A percentile compares a stretch with the other conserved stretches of the same genome.
These are phyloP conservation scores for Vaccinium corymbosum DNA, from an alignment of 148 eudicot species.

Conservation along the genomic window DNA sequence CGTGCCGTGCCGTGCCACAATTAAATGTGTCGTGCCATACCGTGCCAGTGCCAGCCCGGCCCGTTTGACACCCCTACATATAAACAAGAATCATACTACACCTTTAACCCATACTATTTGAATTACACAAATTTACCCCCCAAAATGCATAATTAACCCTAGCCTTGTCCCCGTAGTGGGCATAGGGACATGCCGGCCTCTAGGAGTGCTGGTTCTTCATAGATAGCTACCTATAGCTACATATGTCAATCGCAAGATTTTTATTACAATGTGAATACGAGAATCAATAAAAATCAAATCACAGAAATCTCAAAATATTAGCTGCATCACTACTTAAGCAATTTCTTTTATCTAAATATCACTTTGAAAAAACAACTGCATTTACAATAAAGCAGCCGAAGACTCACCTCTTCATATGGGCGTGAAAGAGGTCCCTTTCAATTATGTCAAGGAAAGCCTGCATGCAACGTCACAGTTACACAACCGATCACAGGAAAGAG, in stretches of 20 bases:
- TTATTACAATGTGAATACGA: neutral
- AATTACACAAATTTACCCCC: too few species aligned
- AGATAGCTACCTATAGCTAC: neutral
- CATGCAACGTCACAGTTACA: conserved; percentile 22
- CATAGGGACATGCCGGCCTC: too few species aligned
- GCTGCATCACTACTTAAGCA: neutral
- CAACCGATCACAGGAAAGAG: conserved; percentile 3
- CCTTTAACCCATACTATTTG: too few species aligned
- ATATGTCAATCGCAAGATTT: neutral
- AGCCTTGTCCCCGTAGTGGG: too few species aligned
- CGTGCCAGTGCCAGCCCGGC: too few species aligned
- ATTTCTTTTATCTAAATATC: neutral
- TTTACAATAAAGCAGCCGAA: conserved; percentile 8
- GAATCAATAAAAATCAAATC: neutral
- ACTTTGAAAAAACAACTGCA: neutral
- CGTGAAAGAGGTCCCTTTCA: conserved; percentile 79
- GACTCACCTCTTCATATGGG: conserved; percentile 76
- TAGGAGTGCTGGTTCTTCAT: too few species aligned
- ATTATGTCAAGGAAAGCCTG: conserved; percentile 89
- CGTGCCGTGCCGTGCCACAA: too few species aligned
- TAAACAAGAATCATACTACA: too few species aligned
- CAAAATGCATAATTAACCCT: too few species aligned
- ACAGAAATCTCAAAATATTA: neutral
- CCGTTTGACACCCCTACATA: too few species aligned
- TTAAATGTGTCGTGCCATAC: too few species aligned